Evolutionary conservation across 2,329 filamentous ascomycete genomes (phyloP), one percentile per base, ranked within the genome.

Genomic region (Alternaria solani): DNA sequence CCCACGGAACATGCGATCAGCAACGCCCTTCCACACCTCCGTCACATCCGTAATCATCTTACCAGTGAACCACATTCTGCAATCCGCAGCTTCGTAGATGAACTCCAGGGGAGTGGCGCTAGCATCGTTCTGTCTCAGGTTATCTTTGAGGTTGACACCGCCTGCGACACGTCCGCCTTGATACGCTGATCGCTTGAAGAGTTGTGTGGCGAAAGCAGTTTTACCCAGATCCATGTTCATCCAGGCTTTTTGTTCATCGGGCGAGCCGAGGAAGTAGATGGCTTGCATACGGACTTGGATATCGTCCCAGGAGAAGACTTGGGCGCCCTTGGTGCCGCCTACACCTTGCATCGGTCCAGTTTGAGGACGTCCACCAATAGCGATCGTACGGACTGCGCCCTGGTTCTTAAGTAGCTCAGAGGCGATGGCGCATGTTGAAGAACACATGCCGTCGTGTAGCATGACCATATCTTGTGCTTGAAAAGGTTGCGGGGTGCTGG

Each of bases 391-490:
- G 34, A 82, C 76, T 26, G 75, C 78, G 9, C 75, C 81, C 70
- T 82, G 80, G 49, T 80, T 79, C 20, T 79, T 78, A 69, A 83
- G 79, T 4, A 83, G 69, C 59, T 83, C 81, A n/a, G 74, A 70
- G 61, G 80, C 81, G 59, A 83, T 80, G 41, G 80, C 78, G 69
- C 81, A 83, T n/a, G 81, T 82, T 1, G 75, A 79, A 1, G 79
- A 79, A 66, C 81, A 83, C 75, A 80, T 80, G 57, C 81, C 81
- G 54, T 83, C 81, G 63, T 77, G 73, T 3, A 82, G 64, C 73
- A 81, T 75, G 32, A 81, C 71, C 55, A 82, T 79, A 62, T 81
- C 73, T 32, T 78, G 65, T 1, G 77, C 67, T 30, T 69, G 55
- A 62, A 81, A 82, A 1, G 76, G 75, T 58, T 77, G 75, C 2